phyloP scores from a whole-genome alignment of 2,329 filamentous ascomycete species.

The Hirsutella minnesotensis region DNA sequence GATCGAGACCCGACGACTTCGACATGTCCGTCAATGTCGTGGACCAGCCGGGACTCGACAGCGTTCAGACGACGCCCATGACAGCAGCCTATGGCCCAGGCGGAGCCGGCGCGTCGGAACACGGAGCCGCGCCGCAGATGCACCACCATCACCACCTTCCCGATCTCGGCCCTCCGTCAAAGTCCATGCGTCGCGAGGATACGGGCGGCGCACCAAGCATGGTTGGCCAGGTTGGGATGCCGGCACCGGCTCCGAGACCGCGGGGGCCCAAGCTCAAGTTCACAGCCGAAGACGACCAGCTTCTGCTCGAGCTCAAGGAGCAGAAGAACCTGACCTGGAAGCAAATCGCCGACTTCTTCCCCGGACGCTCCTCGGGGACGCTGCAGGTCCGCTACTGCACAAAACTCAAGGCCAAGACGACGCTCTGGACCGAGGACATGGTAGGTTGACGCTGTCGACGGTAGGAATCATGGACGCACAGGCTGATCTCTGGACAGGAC shows the following conservation, averaged over 20 bases:
- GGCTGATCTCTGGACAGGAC: constrained; percentile 37
- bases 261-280: constrained; percentile 89
- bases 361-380: constrained; percentile 78
- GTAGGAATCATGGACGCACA: too few relatives aligned
- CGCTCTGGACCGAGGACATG: constrained; percentile 87
- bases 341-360: constrained; percentile 94
- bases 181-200: constrained; percentile 52
- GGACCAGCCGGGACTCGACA: constrained; percentile 42
- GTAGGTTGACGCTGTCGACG: constrained; percentile 36
- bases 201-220: constrained; percentile 63
- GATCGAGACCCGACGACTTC: constrained; percentile 45
- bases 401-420: constrained; percentile 87
- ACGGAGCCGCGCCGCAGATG: constrained; percentile 6
- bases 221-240: constrained; percentile 81
- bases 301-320: constrained; percentile 84
- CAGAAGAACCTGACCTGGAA: constrained; percentile 95
- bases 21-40: constrained; percentile 42
- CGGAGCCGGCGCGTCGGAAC: background rate
- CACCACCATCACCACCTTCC: constrained; percentile 78
- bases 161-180: constrained; percentile 56
- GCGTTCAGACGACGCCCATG: constrained; percentile 37
- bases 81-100: constrained; percentile 8
- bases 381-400: constrained; percentile 91
- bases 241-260: constrained; percentile 65
- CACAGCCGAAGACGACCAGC: constrained; percentile 78